These are phyloP conservation scores for Zymoseptoria brevis DNA, from an alignment of 2,329 filamentous ascomycete species.

Conservation along the genomic window DNA sequence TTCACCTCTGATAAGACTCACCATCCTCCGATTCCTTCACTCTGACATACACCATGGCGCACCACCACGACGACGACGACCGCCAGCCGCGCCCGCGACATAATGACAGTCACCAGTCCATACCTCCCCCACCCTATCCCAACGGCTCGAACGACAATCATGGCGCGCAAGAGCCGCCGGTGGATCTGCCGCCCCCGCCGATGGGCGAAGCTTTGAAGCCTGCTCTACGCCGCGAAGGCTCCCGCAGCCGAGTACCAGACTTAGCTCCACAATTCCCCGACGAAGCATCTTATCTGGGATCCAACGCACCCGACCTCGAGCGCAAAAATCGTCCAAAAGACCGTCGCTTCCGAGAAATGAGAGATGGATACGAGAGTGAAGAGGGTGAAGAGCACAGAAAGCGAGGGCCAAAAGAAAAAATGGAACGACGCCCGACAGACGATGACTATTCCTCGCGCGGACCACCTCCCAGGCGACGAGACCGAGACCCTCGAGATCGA, in stretches of 20 bases:
- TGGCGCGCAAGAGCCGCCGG: conserved; percentile 2
- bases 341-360: conserved; percentile 27
- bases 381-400: conserved; percentile 28
- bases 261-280: conserved; percentile 27
- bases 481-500: conserved; percentile 6
- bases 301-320: conserved; percentile 27
- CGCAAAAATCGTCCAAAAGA: conserved; percentile 25
- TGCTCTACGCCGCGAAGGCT: conserved; percentile 28
- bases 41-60: not conserved
- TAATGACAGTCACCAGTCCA: not conserved
- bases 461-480: not conserved
- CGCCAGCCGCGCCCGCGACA: conserved; percentile 2
- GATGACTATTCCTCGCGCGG: conserved; percentile 8
- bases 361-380: conserved; percentile 32
- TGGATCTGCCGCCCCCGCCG: conserved; percentile 17
- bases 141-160: conserved; percentile 1
- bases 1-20: not conserved
- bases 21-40: not conserved
- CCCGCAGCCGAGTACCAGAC: conserved; percentile 24
- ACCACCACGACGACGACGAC: conserved; percentile 1
- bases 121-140: conserved; percentile 1
- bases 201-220: conserved; percentile 25
- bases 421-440: conserved; percentile 11
- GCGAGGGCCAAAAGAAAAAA: not conserved
- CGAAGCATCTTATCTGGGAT: conserved; percentile 27